Conservation (phyloP, 1,284 basidiomycete genomes). For the Athelia psychrophila region DNA sequence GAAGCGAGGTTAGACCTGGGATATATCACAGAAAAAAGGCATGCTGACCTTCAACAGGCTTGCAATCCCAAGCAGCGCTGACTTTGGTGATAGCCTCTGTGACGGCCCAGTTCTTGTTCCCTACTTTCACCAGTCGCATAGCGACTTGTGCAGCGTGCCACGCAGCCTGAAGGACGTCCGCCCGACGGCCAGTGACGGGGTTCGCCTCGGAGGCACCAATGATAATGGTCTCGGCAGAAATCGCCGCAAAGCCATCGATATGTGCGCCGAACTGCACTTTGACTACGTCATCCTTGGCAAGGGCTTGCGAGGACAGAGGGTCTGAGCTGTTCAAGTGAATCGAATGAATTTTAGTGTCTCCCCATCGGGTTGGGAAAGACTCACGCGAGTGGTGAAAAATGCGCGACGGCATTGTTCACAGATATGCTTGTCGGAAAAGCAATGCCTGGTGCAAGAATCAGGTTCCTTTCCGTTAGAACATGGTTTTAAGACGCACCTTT, state of each 20-base stretch:
- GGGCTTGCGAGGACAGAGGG: conserved; percentile 56
- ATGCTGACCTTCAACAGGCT: conserved; percentile 81
- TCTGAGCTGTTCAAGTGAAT: conserved; percentile 53
- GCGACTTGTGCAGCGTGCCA: conserved; percentile 91
- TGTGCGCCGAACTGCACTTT: conserved; percentile 96
- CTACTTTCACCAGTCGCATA: conserved; percentile 83
- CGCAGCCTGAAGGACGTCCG: conserved; percentile 92
- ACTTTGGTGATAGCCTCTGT: conserved; percentile 85
- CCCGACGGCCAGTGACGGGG: conserved; percentile 82
- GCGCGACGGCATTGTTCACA: conserved; percentile 86
- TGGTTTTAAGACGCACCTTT: conserved; percentile 63
- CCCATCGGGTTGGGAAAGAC: conserved; percentile 21
- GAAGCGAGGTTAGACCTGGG: background rate
- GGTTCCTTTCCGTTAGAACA: conserved; percentile 1
- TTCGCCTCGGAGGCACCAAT: conserved; percentile 72
- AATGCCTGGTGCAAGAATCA: conserved; percentile 53
- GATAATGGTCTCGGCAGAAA: conserved; percentile 89
- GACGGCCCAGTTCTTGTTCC: conserved; percentile 93
- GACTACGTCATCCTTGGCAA: conserved; percentile 91
- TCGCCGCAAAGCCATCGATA: conserved; percentile 91
- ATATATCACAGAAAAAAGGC: too few species aligned
- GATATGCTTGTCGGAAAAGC: conserved; percentile 95
- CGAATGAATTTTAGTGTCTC: conserved; percentile 1
- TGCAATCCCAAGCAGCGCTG: conserved; percentile 75
- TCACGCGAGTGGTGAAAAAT: conserved; percentile 79